Percentiles rank a stretch among this genome's conserved stretches.
These are phyloP conservation scores for Arachis stenosperma DNA, from an alignment of 306 rosid genomes.

Conservation along the genomic window DNA sequence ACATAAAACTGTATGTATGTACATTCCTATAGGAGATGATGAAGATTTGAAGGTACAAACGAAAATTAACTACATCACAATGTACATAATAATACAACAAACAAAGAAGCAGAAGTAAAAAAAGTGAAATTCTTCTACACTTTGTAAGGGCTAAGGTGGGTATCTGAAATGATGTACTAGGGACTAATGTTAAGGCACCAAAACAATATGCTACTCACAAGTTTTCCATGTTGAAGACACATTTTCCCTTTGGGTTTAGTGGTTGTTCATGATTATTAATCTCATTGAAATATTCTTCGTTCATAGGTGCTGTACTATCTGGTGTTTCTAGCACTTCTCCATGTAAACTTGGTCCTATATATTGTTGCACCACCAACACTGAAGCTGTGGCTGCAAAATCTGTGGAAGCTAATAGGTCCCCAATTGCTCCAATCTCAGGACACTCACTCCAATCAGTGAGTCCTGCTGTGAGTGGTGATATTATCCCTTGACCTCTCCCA, in stretches of 20 bases:
- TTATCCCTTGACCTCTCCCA: constrained; percentile 83
- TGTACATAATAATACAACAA: background rate
- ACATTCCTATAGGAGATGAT: constrained; percentile 7
- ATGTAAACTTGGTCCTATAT: constrained; percentile 44
- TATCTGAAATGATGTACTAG: background rate
- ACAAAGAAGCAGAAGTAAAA: background rate
- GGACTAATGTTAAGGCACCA: background rate
- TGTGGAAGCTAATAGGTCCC: constrained; percentile 82
- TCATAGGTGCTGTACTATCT: background rate
- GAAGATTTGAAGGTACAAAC: background rate
- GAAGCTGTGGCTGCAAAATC: constrained; percentile 88
- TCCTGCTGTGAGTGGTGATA: constrained; percentile 85
- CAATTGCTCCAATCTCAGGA: constrained; percentile 88
- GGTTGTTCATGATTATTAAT: constrained; percentile 12
- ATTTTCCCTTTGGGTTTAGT: constrained; percentile 2
- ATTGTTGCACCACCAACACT: constrained; percentile 81
- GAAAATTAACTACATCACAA: background rate
- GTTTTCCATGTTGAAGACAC: constrained; percentile 7
- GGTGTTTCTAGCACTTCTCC: constrained; percentile 43
- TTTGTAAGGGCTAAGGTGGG: background rate
- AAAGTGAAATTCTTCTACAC: background rate
- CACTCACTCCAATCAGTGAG: constrained; percentile 97
- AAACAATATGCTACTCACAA: background rate
- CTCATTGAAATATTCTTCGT: constrained; percentile 28
- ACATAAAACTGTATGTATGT: constrained; percentile 21